These are phyloP conservation scores for Pleurotus pulmonarius DNA, from an alignment of 768 basidiomycete genomes.

Conservation along the genomic window DNA sequence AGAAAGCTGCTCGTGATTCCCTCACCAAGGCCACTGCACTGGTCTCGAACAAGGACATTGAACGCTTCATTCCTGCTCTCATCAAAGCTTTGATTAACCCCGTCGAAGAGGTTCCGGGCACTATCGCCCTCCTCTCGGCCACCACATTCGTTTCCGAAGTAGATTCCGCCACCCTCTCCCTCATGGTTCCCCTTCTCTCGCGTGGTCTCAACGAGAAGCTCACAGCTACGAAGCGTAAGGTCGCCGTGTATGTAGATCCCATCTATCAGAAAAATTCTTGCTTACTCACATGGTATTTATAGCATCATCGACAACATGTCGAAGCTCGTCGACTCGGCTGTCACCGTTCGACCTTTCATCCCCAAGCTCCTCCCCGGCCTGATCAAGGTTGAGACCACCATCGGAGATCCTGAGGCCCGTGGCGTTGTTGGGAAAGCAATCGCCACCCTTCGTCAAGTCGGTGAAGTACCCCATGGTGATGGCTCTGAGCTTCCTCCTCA, in stretches of 20 bases:
- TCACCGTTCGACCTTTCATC: constrained; percentile 95
- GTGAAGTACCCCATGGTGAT: constrained; percentile 85
- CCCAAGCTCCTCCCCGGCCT: constrained; percentile 94
- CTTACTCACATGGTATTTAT: constrained; percentile 18
- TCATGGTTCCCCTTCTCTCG: constrained; percentile 94
- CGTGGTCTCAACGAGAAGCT: constrained; percentile 94
- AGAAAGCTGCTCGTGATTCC: constrained; percentile 95
- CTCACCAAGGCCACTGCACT: constrained; percentile 93
- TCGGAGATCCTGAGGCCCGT: constrained; percentile 98
- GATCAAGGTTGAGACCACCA: constrained; percentile 91
- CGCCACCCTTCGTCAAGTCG: constrained; percentile 92
- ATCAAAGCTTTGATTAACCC: constrained; percentile 98
- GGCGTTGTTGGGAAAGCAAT: constrained; percentile 89
- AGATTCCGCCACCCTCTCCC: constrained; percentile 92
- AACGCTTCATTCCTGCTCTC: constrained; percentile 95
- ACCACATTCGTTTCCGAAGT: constrained; percentile 99
- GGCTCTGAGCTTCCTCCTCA: constrained; percentile 89
- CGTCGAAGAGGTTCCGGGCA: constrained; percentile 97
- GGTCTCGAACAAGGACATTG: constrained; percentile 97
- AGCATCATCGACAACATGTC: constrained; percentile 98
- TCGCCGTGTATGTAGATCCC: constrained; percentile 75
- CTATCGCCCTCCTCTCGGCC: constrained; percentile 91
- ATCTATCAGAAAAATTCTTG: constrained; percentile 13
- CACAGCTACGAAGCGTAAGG: constrained; percentile 95
- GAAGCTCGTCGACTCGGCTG: constrained; percentile 92